phyloP scores from a whole-genome alignment of 139 green algal species.

The Gonium pectorale region DNA sequence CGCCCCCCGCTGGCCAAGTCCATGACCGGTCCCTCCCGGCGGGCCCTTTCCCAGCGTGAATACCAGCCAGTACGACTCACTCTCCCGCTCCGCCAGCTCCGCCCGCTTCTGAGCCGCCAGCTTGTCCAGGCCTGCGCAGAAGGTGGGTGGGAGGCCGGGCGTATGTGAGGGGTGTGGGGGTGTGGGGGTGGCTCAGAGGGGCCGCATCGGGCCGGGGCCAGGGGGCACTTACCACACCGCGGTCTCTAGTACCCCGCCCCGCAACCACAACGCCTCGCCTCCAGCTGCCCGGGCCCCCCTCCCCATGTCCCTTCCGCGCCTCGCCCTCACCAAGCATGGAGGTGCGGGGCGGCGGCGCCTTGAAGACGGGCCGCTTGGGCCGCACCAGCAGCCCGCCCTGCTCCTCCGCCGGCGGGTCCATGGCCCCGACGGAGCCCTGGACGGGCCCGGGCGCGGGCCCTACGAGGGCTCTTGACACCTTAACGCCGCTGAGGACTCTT shows the following conservation, averaged over 20 bases:
- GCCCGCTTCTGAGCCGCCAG: conserved; percentile 74
- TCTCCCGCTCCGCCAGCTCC: conserved; percentile 65
- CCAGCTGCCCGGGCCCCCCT: background rate
- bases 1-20: no score
- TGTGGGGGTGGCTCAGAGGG: background rate
- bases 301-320: background rate
- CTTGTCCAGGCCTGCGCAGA: conserved; percentile 72
- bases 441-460: no score
- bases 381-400: conserved; percentile 62
- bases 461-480: no score
- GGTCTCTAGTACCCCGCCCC: no score
- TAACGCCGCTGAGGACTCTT: no score
- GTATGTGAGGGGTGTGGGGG: background rate
- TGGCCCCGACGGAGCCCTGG: background rate
- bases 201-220: background rate
- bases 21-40: no score
- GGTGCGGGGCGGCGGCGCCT: conserved; percentile 72
- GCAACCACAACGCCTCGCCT: no score
- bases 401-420: conserved; percentile 28
- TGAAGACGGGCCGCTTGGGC: conserved; percentile 73
- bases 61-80: no score
- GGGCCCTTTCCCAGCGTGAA: no score
- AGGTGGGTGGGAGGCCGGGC: background rate
- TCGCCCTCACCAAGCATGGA: conserved; percentile 73
- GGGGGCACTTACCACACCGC: no score